Conservation (phyloP, 495 filamentous ascomycete genomes). For the Aspergillus haitiensis region DNA sequence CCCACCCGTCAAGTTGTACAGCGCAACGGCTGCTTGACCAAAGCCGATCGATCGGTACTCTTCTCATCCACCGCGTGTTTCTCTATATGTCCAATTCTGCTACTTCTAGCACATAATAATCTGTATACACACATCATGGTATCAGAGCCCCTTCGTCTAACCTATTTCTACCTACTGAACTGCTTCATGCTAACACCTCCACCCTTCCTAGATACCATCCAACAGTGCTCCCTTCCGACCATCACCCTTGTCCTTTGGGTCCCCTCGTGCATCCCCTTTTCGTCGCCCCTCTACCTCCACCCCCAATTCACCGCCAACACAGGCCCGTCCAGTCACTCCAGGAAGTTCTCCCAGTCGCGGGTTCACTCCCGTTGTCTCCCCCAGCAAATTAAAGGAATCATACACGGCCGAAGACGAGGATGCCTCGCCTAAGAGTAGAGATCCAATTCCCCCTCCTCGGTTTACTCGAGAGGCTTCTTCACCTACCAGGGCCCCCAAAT, state of each 20-base stretch:
- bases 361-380: slow-evolving; percentile 46
- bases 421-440: slow-evolving; percentile 27
- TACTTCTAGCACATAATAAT: neutral
- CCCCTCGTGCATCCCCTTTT: slow-evolving; percentile 73
- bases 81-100: neutral
- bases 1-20: neutral
- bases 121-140: slow-evolving; percentile 28
- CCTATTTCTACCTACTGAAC: neutral
- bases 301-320: slow-evolving; percentile 46
- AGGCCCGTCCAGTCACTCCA: slow-evolving; percentile 38
- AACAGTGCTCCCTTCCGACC: slow-evolving; percentile 62
- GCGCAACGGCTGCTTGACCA: neutral
- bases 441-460: slow-evolving; percentile 42
- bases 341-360: slow-evolving; percentile 47
- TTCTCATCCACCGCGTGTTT: neutral
- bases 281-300: slow-evolving; percentile 58
- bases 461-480: slow-evolving; percentile 44
- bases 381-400: slow-evolving; percentile 51
- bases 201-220: slow-evolving; percentile 33
- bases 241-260: slow-evolving; percentile 67
- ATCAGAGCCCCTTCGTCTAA: slow-evolving; percentile 3
- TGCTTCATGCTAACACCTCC: neutral
- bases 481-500: slow-evolving; percentile 43
- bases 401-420: slow-evolving; percentile 48
- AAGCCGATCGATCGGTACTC: too few species aligned